Evolutionary conservation across 768 basidiomycete species (phyloP).

Genomic region (Grammothele lineata): DNA sequence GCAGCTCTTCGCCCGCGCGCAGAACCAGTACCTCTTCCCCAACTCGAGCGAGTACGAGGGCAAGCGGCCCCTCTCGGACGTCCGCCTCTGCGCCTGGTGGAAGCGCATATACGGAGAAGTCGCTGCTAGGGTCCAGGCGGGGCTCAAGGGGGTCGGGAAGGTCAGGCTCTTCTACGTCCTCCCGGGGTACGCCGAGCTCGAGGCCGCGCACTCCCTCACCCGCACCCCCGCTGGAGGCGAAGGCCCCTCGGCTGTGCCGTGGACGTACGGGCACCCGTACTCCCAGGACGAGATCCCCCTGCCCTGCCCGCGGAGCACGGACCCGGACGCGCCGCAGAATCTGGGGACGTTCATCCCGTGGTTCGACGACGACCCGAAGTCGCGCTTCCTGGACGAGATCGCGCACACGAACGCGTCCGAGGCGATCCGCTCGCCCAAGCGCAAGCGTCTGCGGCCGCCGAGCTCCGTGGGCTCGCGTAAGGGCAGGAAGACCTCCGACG

Average conservation of each 20-base stretch:
- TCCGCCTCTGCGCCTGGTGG: constrained; percentile 91
- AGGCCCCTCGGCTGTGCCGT: constrained; percentile 28
- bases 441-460: constrained; percentile 48
- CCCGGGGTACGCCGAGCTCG: constrained; percentile 64
- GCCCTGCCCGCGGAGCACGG: constrained; percentile 39
- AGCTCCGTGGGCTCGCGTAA: background rate
- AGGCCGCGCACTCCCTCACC: constrained; percentile 59
- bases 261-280: constrained; percentile 84
- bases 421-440: constrained; percentile 50
- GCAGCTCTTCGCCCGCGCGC: constrained; percentile 87
- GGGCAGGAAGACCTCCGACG: constrained; percentile 10
- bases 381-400: constrained; percentile 89
- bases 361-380: constrained; percentile 97
- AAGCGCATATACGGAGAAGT: constrained; percentile 64
- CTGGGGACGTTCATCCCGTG: constrained; percentile 80
- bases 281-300: constrained; percentile 37
- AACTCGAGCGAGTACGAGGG: constrained; percentile 67
- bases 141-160: constrained; percentile 24
- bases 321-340: constrained; percentile 31
- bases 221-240: constrained; percentile 24
- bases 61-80: constrained; percentile 75
- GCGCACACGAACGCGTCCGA: constrained; percentile 64
- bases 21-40: constrained; percentile 91
- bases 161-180: constrained; percentile 56
- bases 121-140: constrained; percentile 35